phyloP scores from a whole-genome alignment of 2,329 filamentous ascomycete genomes.

The Colletotrichum sp. region DNA sequence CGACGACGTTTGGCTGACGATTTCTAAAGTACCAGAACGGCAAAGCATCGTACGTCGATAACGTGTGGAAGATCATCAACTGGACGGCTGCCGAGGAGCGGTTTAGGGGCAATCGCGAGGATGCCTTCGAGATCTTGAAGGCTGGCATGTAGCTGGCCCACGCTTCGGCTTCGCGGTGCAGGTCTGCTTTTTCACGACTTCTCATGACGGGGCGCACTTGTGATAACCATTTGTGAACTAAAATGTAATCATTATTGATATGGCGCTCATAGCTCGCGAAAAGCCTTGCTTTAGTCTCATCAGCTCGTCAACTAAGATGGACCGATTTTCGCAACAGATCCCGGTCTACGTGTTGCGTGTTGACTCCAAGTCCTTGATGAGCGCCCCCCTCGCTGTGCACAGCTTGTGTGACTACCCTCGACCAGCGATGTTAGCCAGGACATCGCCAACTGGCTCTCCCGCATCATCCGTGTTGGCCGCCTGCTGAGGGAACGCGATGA shows the following conservation, averaged over 20 bases:
- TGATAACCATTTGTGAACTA: not conserved
- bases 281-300: not conserved
- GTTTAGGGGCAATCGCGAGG: conserved; percentile 54
- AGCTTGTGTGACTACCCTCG: not conserved
- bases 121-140: conserved; percentile 49
- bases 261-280: not conserved
- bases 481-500: not conserved
- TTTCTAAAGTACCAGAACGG: conserved; percentile 72
- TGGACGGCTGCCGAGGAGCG: conserved; percentile 74
- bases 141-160: conserved; percentile 24
- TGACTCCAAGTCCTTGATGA: fast-evolving
- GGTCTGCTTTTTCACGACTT: not conserved
- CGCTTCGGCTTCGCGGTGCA: fast-evolving
- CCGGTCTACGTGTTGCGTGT: fast-evolving
- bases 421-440: not conserved
- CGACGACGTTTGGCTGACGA: conserved; percentile 6
- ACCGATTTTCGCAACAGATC: not conserved
- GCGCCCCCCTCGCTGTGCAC: fast-evolving
- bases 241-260: not conserved
- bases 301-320: fast-evolving
- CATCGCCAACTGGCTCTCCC: not conserved
- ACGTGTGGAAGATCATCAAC: conserved; percentile 81
- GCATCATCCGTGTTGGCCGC: not conserved
- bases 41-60: conserved; percentile 76
- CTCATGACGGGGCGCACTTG: not conserved